phyloP scores from a whole-genome alignment of 129 eudicot genomes.

The Artemisia argyi region DNA sequence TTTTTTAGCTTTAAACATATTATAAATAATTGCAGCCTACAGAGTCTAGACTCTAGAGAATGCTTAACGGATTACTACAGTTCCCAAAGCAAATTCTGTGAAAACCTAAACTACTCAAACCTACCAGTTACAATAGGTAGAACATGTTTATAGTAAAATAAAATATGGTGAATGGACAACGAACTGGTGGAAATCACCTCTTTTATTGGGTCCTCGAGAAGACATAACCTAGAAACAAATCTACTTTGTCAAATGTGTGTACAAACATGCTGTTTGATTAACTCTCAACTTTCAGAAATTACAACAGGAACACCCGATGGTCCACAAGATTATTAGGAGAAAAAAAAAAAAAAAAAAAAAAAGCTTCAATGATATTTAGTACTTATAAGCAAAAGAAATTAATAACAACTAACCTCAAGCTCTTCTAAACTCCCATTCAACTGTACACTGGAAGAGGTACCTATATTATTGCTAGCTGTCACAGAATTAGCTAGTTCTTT shows the following conservation, averaged over 20 bases:
- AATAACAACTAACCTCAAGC: constrained; percentile 68
- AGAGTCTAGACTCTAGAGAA: too few species aligned
- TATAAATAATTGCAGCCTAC: too few species aligned
- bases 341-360: not conserved
- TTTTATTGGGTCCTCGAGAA: too few species aligned
- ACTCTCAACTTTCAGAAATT: too few species aligned
- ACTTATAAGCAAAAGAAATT: not conserved
- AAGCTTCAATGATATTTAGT: not conserved
- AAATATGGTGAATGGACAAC: too few species aligned
- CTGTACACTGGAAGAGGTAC: constrained; percentile 30
- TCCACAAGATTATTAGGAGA: too few species aligned
- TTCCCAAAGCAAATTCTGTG: not conserved
- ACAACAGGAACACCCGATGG: too few species aligned
- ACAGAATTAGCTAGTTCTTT: constrained; percentile 35
- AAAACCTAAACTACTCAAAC: not conserved
- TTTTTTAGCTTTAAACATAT: too few species aligned
- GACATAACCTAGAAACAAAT: too few species aligned
- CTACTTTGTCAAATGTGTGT: too few species aligned
- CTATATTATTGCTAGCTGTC: constrained; percentile 22
- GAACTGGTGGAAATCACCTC: too few species aligned
- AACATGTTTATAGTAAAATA: not conserved
- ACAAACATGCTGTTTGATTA: too few species aligned
- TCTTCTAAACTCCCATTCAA: constrained; percentile 65
- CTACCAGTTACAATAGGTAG: not conserved
- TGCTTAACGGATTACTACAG: not conserved